Base-by-base conservation (phyloP, 1,284 basidiomycete species). In the Ganoderma lingzhi region DNA sequence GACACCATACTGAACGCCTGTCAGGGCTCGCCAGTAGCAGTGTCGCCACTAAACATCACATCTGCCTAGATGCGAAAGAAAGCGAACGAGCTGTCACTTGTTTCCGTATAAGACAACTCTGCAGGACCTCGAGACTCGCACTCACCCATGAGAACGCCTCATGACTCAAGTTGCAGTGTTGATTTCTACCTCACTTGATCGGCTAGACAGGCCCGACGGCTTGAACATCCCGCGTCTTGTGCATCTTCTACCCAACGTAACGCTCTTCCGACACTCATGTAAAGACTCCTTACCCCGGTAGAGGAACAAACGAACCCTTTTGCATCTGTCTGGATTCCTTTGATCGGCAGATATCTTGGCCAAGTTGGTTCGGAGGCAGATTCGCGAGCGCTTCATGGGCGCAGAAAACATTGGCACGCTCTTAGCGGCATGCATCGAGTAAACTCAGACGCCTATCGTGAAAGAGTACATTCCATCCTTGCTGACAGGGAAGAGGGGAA, bases 1-100 rank as follows among this genome's bases (percentile, higher is more conserved):
- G 65, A 66, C 32, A 30, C 48, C 48, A 35, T 66, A 66, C 65
- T 66, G 59, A 66, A 66, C 65, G 65, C 65, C 64, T 51, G 23
- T 39, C 37, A 30, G 35, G 12, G 35, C 28, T n/a, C 45, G 17
- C 15, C 44, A 3, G 3, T 28, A 8, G 23, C 23, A 51, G 4
- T n/a, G 10, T 53, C 19, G 6, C 53, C 19, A 53, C 37, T 37
- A 4, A 37, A 37, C 37, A 35, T 35, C 53, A 9, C 41, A 42
- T 2, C 41, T 42, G 14, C 12, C 14, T 42, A 10, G 41, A 42
- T 10, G 41, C 41, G 41, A 42, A 42, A 42, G 41, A 37, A 37
- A 4, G 12, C 2, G 6, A 12, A 14, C 48, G 23, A 44, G 9
- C 2, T 2, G 39, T 41, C 39, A 41, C 39, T 41, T 14, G 12